Conservation (phyloP, 192 early-diverging fungal species). For the Coemansia erecta region DNA sequence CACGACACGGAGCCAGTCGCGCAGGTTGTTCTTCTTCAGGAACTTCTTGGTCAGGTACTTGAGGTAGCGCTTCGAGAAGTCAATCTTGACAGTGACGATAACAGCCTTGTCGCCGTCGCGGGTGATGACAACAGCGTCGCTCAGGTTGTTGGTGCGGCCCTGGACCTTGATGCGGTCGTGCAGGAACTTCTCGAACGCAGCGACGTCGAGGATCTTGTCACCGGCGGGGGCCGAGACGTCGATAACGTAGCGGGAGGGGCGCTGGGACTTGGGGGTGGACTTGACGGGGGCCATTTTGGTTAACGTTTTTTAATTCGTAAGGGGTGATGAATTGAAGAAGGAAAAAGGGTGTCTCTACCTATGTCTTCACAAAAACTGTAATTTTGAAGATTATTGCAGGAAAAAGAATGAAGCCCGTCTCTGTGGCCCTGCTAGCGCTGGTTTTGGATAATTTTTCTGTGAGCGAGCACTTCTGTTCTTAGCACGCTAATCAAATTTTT, state of each 20-base stretch:
- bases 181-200: conserved; percentile 97
- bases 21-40: conserved; percentile 99
- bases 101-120: conserved; percentile 72
- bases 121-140: conserved; percentile 78
- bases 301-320: conserved; percentile 11
- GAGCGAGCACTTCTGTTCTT: not conserved
- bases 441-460: conserved; percentile 2
- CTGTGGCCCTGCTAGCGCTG: conserved; percentile 6
- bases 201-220: conserved; percentile 96
- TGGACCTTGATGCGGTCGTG: conserved; percentile 98
- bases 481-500: not conserved
- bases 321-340: conserved; percentile 16
- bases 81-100: conserved; percentile 72
- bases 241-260: conserved; percentile 83
- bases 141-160: conserved; percentile 94
- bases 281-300: conserved; percentile 44
- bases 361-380: conserved; percentile 28
- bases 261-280: conserved; percentile 55
- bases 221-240: conserved; percentile 88
- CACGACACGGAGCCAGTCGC: conserved; percentile 98
- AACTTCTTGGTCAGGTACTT: conserved; percentile 99
- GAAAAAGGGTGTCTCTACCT: conserved; percentile 50
- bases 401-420: conserved; percentile 30
- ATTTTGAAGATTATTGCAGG: conserved; percentile 36
- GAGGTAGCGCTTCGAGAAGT: conserved; percentile 98